These are phyloP conservation scores for Suhomyces bolitotheri DNA, from an alignment of 1,139 yeast species.

Conservation along the genomic window DNA sequence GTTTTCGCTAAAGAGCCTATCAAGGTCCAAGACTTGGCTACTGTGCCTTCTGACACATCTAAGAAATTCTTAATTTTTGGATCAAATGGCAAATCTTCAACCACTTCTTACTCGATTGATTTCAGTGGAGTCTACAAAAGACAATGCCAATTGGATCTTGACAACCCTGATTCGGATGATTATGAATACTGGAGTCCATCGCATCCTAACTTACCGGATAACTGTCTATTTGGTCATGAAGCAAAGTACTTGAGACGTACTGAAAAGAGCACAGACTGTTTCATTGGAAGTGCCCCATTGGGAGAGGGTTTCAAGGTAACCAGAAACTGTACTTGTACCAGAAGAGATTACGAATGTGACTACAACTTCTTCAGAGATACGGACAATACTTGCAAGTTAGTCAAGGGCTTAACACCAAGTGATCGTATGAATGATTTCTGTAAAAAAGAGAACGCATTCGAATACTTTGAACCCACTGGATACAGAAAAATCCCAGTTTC, in stretches of 20 bases:
- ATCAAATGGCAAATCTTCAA: constrained; percentile 17
- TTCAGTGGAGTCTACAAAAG: constrained; percentile 64
- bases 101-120: constrained; percentile 58
- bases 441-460: constrained; percentile 52
- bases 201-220: constrained; percentile 60
- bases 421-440: constrained; percentile 67
- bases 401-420: constrained; percentile 66
- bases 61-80: constrained; percentile 57
- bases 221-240: constrained; percentile 89
- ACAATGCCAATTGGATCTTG: constrained; percentile 70
- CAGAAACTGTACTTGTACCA: constrained; percentile 78
- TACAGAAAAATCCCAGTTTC: constrained; percentile 73
- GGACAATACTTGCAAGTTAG: constrained; percentile 87
- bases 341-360: constrained; percentile 93
- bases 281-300: constrained; percentile 75
- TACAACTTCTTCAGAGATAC: constrained; percentile 68
- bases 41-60: constrained; percentile 89
- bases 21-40: constrained; percentile 69
- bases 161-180: constrained; percentile 62
- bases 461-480: constrained; percentile 79
- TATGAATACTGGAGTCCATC: constrained; percentile 82
- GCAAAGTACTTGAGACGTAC: constrained; percentile 74
- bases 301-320: constrained; percentile 58
- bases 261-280: constrained; percentile 63
- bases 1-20: constrained; percentile 61